Evolutionary conservation across 768 basidiomycete genomes (phyloP), one percentile per base, ranked within the genome.

Genomic region (Trametes meyenii): DNA sequence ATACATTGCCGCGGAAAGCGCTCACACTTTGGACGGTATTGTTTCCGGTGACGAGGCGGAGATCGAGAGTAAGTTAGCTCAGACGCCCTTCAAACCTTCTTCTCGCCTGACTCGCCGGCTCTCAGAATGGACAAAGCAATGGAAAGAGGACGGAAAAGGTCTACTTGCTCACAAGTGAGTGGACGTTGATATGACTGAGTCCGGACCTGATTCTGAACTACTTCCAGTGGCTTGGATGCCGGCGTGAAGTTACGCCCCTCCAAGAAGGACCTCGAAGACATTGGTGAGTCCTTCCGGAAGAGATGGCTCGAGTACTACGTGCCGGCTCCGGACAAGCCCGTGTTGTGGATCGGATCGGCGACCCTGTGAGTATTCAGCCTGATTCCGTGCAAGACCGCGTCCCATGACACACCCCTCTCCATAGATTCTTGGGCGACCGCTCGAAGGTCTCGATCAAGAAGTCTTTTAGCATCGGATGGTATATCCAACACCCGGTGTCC

Each of bases 181-280:
- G 11, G 43, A 6, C 21, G 3, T 33, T 4, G 14, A 0, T 6
- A 8, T 23, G 3, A 10, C 40, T 8, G 17, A n/a, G 7, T 39
- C 8, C 17, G 12, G 7, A 16, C 12, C 19, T 55, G 4, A 51
- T 5, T 24, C 19, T 19, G 5, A 17, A 3, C 5, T 1, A 21
- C 33, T 55, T 36, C 4, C 64, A 86, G 85, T 63, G 83, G 75
- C 1, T 65, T 82, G 33, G 83, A 88, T 63, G 79, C 79, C 29
- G 85, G 83, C 4, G 77, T 84, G 62, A 87, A 85, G 66, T 66
- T 86, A 14, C 77, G 87, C 24, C 86, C 87, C 3, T 78, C 71
- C 16, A 65, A 66, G 3, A 73, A 76, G 5, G 86, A 88, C 43
- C 74, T 85, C 23, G 73, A 78, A 50, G 75, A 75, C n/a, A 71